phyloP scores from a whole-genome alignment of 163 green algal species.

The Volvox carteri region DNA sequence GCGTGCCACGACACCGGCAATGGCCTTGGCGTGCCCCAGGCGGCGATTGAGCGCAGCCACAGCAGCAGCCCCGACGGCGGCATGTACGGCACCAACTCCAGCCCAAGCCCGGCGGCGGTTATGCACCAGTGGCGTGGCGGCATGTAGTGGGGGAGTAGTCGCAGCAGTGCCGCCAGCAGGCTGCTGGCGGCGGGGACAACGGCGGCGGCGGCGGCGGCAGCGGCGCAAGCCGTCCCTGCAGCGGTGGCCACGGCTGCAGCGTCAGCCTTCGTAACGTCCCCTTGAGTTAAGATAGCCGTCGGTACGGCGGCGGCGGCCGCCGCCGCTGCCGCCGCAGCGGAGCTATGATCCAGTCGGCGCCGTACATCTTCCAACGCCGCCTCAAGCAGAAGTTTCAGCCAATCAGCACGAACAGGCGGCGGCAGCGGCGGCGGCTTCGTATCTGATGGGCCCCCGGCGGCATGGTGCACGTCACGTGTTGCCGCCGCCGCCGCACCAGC shows the following conservation, averaged over 20 bases:
- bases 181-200: constrained; percentile 6
- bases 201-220: background rate
- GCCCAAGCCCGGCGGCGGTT: background rate
- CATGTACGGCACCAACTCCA: constrained; percentile 27
- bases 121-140: background rate
- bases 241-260: background rate
- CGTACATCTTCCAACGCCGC: constrained; percentile 8
- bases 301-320: background rate
- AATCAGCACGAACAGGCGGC: background rate
- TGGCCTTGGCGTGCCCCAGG: background rate
- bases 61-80: background rate
- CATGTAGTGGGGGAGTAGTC: background rate
- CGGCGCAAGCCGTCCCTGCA: background rate
- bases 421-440: background rate
- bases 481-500: background rate
- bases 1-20: constrained; percentile 12
- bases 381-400: background rate
- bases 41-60: background rate
- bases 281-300: background rate
- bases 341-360: background rate
- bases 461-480: too few species aligned
- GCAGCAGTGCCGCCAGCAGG: background rate
- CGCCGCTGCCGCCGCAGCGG: background rate
- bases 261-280: constrained; percentile 2
- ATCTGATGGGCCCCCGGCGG: background rate